Conservation (phyloP, 1,139 yeast genomes). For the Meyerozyma smithsonii region DNA sequence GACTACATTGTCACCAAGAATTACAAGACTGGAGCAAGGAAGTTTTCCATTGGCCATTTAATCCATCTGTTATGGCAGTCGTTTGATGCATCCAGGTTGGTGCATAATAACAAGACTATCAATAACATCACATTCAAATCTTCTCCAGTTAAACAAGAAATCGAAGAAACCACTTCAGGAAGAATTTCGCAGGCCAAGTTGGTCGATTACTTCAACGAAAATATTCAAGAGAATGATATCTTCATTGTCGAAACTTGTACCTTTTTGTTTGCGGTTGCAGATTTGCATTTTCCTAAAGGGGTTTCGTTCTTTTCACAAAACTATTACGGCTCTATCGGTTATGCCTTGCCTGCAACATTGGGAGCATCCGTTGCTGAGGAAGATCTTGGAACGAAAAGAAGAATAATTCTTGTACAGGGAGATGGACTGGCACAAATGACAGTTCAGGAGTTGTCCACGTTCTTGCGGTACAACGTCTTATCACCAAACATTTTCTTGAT, state of each 20-base stretch:
- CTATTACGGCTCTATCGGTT: conserved; percentile 81
- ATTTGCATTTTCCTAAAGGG: conserved; percentile 51
- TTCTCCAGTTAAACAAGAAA: conserved; percentile 2
- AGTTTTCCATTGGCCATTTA: conserved; percentile 14
- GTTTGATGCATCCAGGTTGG: conserved; percentile 9
- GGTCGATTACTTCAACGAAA: conserved; percentile 26
- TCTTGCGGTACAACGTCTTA: conserved; percentile 44
- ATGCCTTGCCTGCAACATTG: conserved; percentile 77
- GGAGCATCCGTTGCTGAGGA: conserved; percentile 71
- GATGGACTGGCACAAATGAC: conserved; percentile 95
- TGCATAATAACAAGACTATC: conserved; percentile 5
- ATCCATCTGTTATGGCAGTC: conserved; percentile 8
- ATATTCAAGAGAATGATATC: conserved; percentile 57
- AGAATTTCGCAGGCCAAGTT: conserved; percentile 17
- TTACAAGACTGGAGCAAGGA: conserved; percentile 11
- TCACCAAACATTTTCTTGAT: conserved; percentile 60
- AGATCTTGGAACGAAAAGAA: conserved; percentile 46
- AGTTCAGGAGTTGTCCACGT: conserved; percentile 71
- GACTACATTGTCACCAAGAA: conserved; percentile 19
- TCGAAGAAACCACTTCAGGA: background rate
- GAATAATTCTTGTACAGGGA: conserved; percentile 72
- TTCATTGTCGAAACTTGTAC: conserved; percentile 77
- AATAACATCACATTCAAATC: conserved; percentile 10
- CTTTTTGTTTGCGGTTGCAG: conserved; percentile 66
- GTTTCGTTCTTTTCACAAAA: conserved; percentile 55